Evolutionary conservation across 768 basidiomycete genomes (phyloP).

Genomic region (Naganishia randhawae): DNA sequence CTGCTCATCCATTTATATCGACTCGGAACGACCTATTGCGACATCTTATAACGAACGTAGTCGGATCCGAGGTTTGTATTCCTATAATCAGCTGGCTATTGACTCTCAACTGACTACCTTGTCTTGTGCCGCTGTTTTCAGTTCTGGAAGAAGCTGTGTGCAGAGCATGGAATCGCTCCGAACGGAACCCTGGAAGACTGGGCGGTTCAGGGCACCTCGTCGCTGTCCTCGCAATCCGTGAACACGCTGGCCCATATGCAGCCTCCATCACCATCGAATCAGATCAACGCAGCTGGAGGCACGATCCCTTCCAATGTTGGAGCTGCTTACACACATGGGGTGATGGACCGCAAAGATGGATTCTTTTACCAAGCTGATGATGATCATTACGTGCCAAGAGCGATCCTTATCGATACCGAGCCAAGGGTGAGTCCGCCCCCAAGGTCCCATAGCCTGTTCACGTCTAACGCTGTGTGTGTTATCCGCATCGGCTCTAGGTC

Average conservation of each 20-base stretch:
- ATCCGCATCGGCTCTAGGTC: conserved; percentile 68
- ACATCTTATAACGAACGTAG: conserved; percentile 53
- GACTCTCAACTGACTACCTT: not conserved
- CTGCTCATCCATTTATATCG: not conserved
- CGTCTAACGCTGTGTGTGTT: not conserved
- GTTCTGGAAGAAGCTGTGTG: conserved; percentile 96
- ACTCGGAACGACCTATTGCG: not conserved
- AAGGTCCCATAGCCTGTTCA: not conserved
- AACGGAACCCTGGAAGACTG: conserved; percentile 95
- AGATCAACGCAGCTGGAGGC: not conserved
- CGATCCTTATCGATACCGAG: conserved; percentile 88
- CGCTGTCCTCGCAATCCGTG: conserved; percentile 29
- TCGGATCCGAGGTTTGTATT: conserved; percentile 68
- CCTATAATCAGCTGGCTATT: not conserved
- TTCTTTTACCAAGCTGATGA: conserved; percentile 99
- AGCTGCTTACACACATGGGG: conserved; percentile 5
- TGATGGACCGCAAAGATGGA: conserved; percentile 84
- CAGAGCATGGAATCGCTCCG: conserved; percentile 94
- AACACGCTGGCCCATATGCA: conserved; percentile 20
- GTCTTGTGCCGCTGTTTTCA: conserved; percentile 43
- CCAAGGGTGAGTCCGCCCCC: conserved; percentile 66
- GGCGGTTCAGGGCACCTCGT: conserved; percentile 55
- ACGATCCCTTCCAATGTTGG: not conserved
- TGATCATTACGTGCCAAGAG: conserved; percentile 95
- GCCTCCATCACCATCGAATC: conserved; percentile 16